A percentile compares a stretch with the other conserved stretches of the same genome.
phyloP scores from a whole-genome alignment of 805 yeast genomes.

The Yarrowia osloensis region DNA sequence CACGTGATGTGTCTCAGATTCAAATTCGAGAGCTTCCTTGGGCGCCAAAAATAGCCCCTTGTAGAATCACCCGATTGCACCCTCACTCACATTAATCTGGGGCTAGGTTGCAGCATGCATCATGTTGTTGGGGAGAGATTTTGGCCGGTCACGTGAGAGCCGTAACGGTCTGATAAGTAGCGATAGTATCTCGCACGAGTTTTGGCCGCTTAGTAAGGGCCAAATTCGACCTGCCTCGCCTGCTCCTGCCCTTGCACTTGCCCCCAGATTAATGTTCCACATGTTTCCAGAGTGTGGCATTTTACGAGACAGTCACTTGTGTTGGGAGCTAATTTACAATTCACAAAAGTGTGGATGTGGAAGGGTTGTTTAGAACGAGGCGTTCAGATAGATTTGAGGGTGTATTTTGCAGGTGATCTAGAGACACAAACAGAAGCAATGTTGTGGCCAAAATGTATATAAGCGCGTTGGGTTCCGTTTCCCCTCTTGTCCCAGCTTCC shows the following conservation, averaged over 20 bases:
- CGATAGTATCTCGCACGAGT: too few species aligned
- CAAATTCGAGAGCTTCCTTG: neutral
- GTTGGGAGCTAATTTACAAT: conserved; percentile 21
- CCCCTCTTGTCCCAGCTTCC: neutral
- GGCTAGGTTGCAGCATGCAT: conserved; percentile 24
- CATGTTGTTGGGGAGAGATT: neutral
- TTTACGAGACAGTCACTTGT: neutral
- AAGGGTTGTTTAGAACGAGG: neutral
- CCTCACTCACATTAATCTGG: neutral
- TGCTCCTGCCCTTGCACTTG: neutral
- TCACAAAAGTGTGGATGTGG: neutral
- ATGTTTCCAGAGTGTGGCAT: neutral
- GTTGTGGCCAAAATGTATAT: neutral
- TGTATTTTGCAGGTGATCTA: neutral
- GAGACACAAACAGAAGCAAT: neutral
- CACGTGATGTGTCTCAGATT: neutral
- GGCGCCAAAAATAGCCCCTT: neutral
- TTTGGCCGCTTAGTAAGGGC: neutral
- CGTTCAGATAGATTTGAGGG: neutral
- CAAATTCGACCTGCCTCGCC: too few species aligned
- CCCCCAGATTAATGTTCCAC: neutral
- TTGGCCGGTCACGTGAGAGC: neutral
- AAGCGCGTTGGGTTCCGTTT: neutral
- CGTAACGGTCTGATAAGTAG: neutral
- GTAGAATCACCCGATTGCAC: neutral